Evolutionary conservation across 805 yeast genomes (phyloP).

Genomic region (Lipomyces japonicus): DNA sequence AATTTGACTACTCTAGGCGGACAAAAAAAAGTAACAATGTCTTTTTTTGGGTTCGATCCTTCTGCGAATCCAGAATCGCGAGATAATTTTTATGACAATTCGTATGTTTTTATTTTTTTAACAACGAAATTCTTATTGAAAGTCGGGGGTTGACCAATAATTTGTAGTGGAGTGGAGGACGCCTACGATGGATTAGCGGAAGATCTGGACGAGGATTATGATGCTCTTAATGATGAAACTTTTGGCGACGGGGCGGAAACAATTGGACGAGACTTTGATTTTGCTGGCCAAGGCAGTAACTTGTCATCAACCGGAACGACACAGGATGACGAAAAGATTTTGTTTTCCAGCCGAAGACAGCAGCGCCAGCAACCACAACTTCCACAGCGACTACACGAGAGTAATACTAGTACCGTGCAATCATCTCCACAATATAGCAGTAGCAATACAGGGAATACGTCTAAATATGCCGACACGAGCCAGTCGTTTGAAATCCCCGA

Average conservation of each 20-base stretch:
- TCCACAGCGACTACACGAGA: not conserved
- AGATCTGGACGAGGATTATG: slow-evolving; percentile 60
- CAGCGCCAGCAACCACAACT: slow-evolving; percentile 38
- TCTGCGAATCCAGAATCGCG: slow-evolving; percentile 17
- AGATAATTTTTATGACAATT: slow-evolving; percentile 11
- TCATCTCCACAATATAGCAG: not conserved
- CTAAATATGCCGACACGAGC: not conserved
- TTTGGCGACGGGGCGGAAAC: slow-evolving; percentile 54
- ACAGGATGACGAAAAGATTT: slow-evolving; percentile 30
- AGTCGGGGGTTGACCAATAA: not conserved
- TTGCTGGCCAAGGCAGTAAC: slow-evolving; percentile 41
- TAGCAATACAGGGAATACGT: slow-evolving; percentile 37
- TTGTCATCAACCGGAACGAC: slow-evolving; percentile 34
- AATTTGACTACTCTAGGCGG: not conserved
- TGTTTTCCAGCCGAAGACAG: slow-evolving; percentile 7
- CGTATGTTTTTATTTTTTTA: not conserved
- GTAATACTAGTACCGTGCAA: not conserved
- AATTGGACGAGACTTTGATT: slow-evolving; percentile 62
- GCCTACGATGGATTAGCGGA: slow-evolving; percentile 77
- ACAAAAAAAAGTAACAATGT: slow-evolving; percentile 10
- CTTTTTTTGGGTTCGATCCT: slow-evolving; percentile 30
- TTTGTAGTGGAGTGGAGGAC: slow-evolving; percentile 49
- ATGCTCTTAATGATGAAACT: slow-evolving; percentile 75
- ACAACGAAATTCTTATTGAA: not conserved
- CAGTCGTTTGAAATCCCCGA: slow-evolving; percentile 29